These are phyloP conservation scores for Debaryomyces tyrocola DNA, from an alignment of 805 yeast genomes.

Conservation along the genomic window DNA sequence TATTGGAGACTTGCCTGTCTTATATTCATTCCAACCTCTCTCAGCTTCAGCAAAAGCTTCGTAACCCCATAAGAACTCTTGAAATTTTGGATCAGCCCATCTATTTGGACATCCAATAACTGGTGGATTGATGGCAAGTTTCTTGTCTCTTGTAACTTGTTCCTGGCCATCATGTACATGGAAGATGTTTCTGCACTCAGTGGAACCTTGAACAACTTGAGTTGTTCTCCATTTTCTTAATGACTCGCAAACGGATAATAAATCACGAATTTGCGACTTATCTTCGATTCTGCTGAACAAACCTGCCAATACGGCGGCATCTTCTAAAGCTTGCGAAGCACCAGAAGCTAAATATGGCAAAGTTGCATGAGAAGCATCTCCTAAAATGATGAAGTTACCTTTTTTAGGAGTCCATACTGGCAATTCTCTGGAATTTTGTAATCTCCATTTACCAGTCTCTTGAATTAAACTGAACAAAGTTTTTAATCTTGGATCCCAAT, in stretches of 20 bases:
- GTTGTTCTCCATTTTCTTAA: constrained; percentile 24
- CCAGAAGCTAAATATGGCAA: constrained; percentile 33
- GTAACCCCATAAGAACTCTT: constrained; percentile 24
- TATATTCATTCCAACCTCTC: constrained; percentile 13
- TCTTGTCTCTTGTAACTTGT: constrained; percentile 21
- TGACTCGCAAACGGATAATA: constrained; percentile 14
- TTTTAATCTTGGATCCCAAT: constrained; percentile 26
- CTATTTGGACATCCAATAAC: constrained; percentile 17
- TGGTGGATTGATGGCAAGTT: constrained; percentile 15
- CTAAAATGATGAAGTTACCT: constrained; percentile 27
- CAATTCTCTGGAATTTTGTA: constrained; percentile 23
- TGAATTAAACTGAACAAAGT: constrained; percentile 17
- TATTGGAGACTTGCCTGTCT: constrained; percentile 4
- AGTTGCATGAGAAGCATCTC: constrained; percentile 38
- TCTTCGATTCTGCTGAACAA: constrained; percentile 14
- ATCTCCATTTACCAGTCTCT: constrained; percentile 24
- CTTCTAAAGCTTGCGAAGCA: constrained; percentile 35
- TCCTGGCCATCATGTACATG: constrained; percentile 28
- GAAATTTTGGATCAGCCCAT: constrained; percentile 26
- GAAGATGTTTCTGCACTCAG: constrained; percentile 16
- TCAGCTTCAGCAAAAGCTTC: constrained; percentile 24
- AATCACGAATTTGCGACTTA: constrained; percentile 17
- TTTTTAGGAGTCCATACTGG: constrained; percentile 25
- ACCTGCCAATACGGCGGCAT: constrained; percentile 28
- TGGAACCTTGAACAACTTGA: constrained; percentile 21